These are phyloP conservation scores for Termitomyces heimii DNA, from an alignment of 768 basidiomycete genomes.

Conservation along the genomic window DNA sequence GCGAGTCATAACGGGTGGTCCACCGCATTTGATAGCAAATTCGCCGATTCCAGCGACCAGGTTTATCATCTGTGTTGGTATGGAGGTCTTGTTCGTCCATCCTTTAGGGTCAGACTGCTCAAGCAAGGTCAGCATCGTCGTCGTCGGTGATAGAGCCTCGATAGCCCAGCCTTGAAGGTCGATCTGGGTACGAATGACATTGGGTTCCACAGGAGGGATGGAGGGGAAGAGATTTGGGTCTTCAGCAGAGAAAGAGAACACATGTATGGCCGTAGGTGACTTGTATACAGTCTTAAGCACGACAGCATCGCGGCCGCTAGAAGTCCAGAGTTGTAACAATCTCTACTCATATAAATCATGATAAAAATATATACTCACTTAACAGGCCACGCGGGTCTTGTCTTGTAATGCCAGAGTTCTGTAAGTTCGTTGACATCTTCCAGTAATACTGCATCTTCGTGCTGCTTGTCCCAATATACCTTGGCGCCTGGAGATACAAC, in stretches of 20 bases:
- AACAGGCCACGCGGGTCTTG: conserved; percentile 89
- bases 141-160: conserved; percentile 90
- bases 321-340: conserved; percentile 9
- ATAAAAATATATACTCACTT: conserved; percentile 50
- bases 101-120: conserved; percentile 98
- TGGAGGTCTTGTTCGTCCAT: conserved; percentile 92
- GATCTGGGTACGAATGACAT: conserved; percentile 88
- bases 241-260: conserved; percentile 93
- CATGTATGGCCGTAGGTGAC: conserved; percentile 89
- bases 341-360: not conserved
- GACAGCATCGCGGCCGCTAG: conserved; percentile 84
- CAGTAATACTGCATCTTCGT: conserved; percentile 79
- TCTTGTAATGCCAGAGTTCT: conserved; percentile 90
- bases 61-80: conserved; percentile 91
- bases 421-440: conserved; percentile 90
- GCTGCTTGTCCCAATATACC: conserved; percentile 82
- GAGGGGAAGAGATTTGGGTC: conserved; percentile 82
- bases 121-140: conserved; percentile 86
- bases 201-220: conserved; percentile 61
- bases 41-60: conserved; percentile 90
- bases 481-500: conserved; percentile 84
- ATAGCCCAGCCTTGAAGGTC: conserved; percentile 99
- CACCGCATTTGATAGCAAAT: conserved; percentile 92
- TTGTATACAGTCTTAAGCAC: conserved; percentile 96
- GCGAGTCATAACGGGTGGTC: conserved; percentile 87